Percentiles rank a stretch among this genome's conserved stretches.
phyloP scores from a whole-genome alignment of 305 asterid genomes.

The Striga hermonthica region DNA sequence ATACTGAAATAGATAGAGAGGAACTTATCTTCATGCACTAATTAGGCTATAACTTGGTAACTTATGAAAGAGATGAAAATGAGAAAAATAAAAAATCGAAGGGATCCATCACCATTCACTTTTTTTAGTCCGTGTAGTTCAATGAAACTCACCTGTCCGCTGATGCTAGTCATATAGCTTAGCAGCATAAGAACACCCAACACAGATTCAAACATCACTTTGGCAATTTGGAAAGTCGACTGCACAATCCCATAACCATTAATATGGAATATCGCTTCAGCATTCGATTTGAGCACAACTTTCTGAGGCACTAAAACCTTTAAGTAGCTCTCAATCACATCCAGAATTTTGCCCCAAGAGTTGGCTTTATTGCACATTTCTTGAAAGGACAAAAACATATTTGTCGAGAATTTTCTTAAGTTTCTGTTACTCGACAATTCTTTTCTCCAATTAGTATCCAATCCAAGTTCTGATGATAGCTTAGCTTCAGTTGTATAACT shows the following conservation, averaged over 20 bases:
- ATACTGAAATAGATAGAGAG: constrained; percentile 7
- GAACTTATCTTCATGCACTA: constrained; percentile 7
- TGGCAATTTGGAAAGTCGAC: constrained; percentile 85
- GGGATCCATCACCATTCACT: constrained; percentile 3
- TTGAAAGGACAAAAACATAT: constrained; percentile 70
- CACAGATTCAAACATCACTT: constrained; percentile 81
- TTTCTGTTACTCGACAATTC: constrained; percentile 69
- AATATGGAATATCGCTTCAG: constrained; percentile 43
- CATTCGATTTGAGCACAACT: constrained; percentile 46
- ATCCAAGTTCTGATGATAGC: constrained; percentile 71
- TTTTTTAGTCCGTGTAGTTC: constrained; percentile 18
- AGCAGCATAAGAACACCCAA: constrained; percentile 82
- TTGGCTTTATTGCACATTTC: constrained; percentile 65
- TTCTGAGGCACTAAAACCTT: constrained; percentile 80
- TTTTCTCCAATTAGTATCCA: constrained; percentile 78
- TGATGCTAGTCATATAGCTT: constrained; percentile 73
- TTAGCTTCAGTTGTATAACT: constrained; percentile 55
- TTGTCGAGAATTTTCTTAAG: constrained; percentile 76
- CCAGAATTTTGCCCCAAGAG: constrained; percentile 76
- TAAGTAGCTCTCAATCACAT: constrained; percentile 67
- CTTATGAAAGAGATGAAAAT: constrained; percentile 3
- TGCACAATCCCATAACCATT: constrained; percentile 65
- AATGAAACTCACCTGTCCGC: constrained; percentile 81
- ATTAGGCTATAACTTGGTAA: constrained; percentile 15
- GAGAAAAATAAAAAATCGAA: neutral